Evolutionary conservation across 1,284 basidiomycete genomes (phyloP).

Genomic region (Papiliotrema nemorosa): DNA sequence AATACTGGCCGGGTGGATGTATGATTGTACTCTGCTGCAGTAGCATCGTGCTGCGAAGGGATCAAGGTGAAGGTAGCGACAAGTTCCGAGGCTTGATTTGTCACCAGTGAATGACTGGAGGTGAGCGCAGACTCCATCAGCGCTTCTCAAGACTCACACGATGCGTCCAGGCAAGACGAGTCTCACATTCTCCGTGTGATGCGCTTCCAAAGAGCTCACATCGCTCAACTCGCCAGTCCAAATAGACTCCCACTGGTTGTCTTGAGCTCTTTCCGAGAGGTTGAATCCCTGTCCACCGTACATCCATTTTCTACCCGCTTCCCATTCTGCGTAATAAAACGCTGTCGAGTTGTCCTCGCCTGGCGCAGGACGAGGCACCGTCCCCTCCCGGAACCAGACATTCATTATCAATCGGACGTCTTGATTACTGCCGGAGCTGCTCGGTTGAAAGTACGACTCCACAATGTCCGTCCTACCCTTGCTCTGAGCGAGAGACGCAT

Average conservation of each 20-base stretch:
- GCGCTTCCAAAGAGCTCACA: neutral
- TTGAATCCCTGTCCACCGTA: neutral
- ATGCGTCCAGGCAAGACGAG: neutral
- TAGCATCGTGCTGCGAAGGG: neutral
- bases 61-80: neutral
- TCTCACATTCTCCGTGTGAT: neutral
- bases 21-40: neutral
- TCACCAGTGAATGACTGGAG: neutral
- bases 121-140: neutral
- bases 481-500: neutral
- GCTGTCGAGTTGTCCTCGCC: neutral
- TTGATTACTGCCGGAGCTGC: neutral
- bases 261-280: neutral
- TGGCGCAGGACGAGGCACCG: neutral
- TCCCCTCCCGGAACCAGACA: slow-evolving; percentile 1
- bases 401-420: neutral
- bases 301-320: neutral
- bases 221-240: neutral
- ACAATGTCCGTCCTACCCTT: neutral
- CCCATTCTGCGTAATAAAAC: neutral
- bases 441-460: neutral
- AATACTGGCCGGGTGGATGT: neutral
- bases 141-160: neutral
- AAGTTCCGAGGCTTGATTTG: neutral
- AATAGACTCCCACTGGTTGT: neutral